phyloP scores from a whole-genome alignment of 345 rosid species.

The Lepidium sativum region DNA sequence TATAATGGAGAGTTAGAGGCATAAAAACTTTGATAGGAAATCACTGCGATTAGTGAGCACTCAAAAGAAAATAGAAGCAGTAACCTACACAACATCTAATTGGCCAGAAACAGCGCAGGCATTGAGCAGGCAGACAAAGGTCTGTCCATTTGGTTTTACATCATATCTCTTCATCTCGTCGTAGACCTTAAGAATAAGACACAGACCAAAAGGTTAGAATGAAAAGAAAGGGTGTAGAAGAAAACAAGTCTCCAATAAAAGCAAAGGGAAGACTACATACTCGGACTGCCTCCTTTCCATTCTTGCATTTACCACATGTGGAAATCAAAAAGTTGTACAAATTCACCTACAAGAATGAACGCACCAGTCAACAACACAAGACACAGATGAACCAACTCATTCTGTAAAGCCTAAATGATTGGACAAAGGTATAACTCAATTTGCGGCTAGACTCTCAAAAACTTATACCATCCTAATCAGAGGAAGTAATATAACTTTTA shows the following conservation, averaged over 20 bases:
- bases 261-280: slow-evolving; percentile 28
- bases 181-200: slow-evolving; percentile 41
- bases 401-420: background rate
- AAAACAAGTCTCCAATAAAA: background rate
- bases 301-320: slow-evolving; percentile 82
- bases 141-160: slow-evolving; percentile 91
- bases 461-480: background rate
- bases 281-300: slow-evolving; percentile 59
- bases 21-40: background rate
- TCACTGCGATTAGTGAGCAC: background rate
- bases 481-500: background rate
- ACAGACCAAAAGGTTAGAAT: background rate
- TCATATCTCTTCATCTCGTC: slow-evolving; percentile 91
- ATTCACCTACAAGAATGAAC: slow-evolving; percentile 39
- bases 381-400: background rate
- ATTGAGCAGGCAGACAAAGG: slow-evolving; percentile 73
- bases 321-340: slow-evolving; percentile 83
- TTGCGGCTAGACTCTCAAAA: background rate
- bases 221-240: background rate
- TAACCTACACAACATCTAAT: slow-evolving; percentile 75
- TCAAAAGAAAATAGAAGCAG: slow-evolving; percentile 18
- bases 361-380: background rate
- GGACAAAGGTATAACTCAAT: background rate
- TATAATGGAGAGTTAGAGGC: background rate
- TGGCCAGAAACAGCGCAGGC: slow-evolving; percentile 88